Conservation (phyloP, 345 rosid genomes). For the Toxicodendron radicans region DNA sequence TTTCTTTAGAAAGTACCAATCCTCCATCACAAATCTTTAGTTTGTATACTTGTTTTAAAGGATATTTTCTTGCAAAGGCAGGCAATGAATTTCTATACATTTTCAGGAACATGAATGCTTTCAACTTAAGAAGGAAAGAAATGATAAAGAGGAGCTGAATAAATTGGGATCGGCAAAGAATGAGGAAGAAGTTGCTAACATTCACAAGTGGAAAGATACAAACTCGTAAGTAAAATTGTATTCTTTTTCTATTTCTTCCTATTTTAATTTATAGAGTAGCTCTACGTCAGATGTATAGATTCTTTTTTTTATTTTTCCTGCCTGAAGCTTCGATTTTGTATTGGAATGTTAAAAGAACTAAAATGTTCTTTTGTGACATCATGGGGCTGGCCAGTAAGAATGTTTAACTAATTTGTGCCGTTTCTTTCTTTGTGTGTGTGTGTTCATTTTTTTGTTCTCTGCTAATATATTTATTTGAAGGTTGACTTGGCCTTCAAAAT, state of each 20-base stretch:
- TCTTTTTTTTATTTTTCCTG: neutral
- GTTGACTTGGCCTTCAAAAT: neutral
- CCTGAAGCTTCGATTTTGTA: neutral
- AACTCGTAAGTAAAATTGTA: constrained; percentile 35
- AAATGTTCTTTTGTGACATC: neutral
- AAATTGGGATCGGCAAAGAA: constrained; percentile 18
- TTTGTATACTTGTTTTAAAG: neutral
- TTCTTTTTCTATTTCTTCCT: neutral
- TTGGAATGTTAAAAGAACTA: neutral
- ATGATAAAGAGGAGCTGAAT: constrained; percentile 27
- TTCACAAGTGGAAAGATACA: constrained; percentile 19
- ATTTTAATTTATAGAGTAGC: neutral
- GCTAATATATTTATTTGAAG: neutral
- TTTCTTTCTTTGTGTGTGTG: too few relatives aligned
- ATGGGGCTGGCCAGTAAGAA: neutral
- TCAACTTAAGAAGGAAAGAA: constrained; percentile 53
- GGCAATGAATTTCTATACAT: constrained; percentile 5
- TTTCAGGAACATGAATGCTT: constrained; percentile 62
- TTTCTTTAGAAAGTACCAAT: neutral
- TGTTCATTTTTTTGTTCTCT: neutral
- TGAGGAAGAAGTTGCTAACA: constrained; percentile 25
- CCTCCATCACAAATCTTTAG: neutral
- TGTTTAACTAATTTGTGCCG: neutral
- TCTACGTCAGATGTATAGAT: neutral
- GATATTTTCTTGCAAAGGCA: neutral